Conservation (phyloP, 2,329 filamentous ascomycete genomes). For the Beauveria bassiana region DNA sequence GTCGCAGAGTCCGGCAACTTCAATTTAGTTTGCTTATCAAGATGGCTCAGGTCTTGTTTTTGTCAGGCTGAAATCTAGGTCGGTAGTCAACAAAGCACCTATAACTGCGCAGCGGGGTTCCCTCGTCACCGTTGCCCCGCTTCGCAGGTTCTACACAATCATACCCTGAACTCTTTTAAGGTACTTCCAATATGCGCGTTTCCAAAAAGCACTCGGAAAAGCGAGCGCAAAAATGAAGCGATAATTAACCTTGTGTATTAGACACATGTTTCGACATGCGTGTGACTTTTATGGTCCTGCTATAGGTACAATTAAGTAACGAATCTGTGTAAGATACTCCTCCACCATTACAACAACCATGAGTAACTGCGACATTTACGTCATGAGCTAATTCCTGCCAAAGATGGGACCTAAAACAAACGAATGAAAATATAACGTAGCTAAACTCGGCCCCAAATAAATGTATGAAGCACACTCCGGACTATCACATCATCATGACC, state of each 20-base stretch:
- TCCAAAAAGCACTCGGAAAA: not conserved
- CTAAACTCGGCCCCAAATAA: slow-evolving; percentile 12
- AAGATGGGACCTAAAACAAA: slow-evolving; percentile 14
- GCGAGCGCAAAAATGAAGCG: not conserved
- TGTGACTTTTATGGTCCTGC: not conserved
- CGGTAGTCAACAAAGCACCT: not conserved
- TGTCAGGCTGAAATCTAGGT: not conserved
- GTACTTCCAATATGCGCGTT: too few relatives aligned
- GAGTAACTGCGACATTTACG: slow-evolving; percentile 6
- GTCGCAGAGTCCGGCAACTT: slow-evolving; percentile 9
- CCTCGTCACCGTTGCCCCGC: slow-evolving; percentile 7
- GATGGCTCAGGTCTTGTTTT: not conserved
- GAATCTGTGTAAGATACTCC: slow-evolving; percentile 5
- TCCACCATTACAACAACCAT: slow-evolving; percentile 6
- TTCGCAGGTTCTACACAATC: not conserved
- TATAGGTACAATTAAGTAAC: slow-evolving; percentile 11
- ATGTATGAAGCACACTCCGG: not conserved
- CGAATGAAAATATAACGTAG: slow-evolving; percentile 12
- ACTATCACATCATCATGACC: slow-evolving; percentile 18
- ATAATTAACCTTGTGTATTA: not conserved
- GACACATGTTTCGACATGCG: not conserved
- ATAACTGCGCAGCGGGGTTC: not conserved
- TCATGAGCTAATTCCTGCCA: slow-evolving; percentile 13
- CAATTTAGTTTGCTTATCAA: not conserved
- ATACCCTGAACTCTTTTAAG: not conserved